Conservation (phyloP, 768 basidiomycete genomes). For the Albatrellus ellisii region DNA sequence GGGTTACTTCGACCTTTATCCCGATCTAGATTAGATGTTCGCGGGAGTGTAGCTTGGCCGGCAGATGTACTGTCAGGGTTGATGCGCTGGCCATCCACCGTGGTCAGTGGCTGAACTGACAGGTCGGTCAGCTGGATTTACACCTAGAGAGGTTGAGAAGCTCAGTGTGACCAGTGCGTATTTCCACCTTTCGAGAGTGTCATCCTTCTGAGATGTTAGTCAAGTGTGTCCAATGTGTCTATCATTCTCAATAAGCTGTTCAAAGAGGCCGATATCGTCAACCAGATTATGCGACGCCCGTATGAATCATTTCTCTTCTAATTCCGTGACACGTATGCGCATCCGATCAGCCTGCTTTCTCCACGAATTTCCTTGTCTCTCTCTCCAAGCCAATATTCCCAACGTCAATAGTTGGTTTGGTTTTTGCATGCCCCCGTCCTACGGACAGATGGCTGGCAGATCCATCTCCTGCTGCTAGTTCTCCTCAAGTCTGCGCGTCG, state of each 20-base stretch:
- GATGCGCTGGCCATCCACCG: conserved; percentile 77
- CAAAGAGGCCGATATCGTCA: conserved; percentile 41
- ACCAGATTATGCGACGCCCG: conserved; percentile 73
- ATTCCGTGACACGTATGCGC: neutral
- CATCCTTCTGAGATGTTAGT: conserved; percentile 5
- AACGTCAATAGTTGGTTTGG: conserved; percentile 33
- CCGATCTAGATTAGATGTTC: conserved; percentile 9
- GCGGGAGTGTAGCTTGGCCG: neutral
- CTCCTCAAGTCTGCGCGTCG: neutral
- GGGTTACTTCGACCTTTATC: conserved; percentile 71
- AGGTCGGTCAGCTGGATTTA: conserved; percentile 50
- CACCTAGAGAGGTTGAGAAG: conserved; percentile 68
- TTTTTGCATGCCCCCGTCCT: neutral
- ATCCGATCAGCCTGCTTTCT: conserved; percentile 20
- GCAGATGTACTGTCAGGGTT: conserved; percentile 32
- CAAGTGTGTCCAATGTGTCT: conserved; percentile 62
- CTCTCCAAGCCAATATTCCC: conserved; percentile 56
- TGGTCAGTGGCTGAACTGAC: conserved; percentile 44
- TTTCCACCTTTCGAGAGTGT: neutral
- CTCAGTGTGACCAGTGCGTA: conserved; percentile 58
- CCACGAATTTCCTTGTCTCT: conserved; percentile 61
- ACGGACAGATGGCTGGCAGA: conserved; percentile 15
- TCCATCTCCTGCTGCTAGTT: conserved; percentile 23
- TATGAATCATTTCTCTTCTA: conserved; percentile 20
- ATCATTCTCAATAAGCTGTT: conserved; percentile 52